Percentiles rank a stretch among this genome's conserved stretches.
phyloP scores from a whole-genome alignment of 352 stramenopile genomes.

The Pythium oligandrum region DNA sequence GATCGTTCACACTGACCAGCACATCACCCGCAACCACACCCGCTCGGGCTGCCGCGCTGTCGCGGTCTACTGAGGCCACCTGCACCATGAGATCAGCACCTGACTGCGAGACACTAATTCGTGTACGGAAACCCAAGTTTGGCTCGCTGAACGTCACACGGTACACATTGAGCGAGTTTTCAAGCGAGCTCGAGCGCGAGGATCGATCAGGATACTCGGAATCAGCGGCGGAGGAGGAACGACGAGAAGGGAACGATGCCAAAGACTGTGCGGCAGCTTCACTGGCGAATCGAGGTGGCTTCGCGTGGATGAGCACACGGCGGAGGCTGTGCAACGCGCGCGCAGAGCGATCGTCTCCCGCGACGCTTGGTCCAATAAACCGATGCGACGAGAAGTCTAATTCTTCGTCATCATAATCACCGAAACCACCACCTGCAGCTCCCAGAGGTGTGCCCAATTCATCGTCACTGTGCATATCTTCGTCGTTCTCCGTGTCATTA shows the following conservation, averaged over 20 bases:
- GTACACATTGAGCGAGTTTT: slow-evolving; percentile 37
- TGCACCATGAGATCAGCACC: slow-evolving; percentile 40
- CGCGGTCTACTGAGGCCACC: slow-evolving; percentile 45
- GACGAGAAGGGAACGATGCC: slow-evolving; percentile 12
- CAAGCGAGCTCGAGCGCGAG: slow-evolving; percentile 10
- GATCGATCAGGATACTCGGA: slow-evolving; percentile 1
- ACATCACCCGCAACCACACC: slow-evolving; percentile 55
- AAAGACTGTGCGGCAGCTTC: slow-evolving; percentile 21
- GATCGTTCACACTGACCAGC: slow-evolving; percentile 56
- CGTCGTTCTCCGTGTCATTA: slow-evolving; percentile 21
- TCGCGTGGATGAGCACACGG: slow-evolving; percentile 53
- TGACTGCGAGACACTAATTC: slow-evolving; percentile 14
- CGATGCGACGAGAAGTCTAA: slow-evolving; percentile 49
- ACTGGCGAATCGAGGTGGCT: slow-evolving; percentile 62
- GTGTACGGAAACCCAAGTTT: slow-evolving; percentile 41
- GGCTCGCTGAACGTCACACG: slow-evolving; percentile 58
- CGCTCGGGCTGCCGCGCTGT: slow-evolving; percentile 43
- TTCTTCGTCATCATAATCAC: slow-evolving; percentile 37
- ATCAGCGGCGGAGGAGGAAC: slow-evolving; percentile 8
- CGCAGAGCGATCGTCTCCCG: slow-evolving; percentile 29
- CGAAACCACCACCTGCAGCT: slow-evolving; percentile 36
- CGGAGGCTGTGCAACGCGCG: slow-evolving; percentile 54
- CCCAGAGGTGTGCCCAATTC: slow-evolving; percentile 61
- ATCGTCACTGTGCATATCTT: slow-evolving; percentile 23
- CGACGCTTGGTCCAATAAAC: slow-evolving; percentile 56